Conservation (phyloP, 805 yeast species). For the Nakazawaea wickerhamii region DNA sequence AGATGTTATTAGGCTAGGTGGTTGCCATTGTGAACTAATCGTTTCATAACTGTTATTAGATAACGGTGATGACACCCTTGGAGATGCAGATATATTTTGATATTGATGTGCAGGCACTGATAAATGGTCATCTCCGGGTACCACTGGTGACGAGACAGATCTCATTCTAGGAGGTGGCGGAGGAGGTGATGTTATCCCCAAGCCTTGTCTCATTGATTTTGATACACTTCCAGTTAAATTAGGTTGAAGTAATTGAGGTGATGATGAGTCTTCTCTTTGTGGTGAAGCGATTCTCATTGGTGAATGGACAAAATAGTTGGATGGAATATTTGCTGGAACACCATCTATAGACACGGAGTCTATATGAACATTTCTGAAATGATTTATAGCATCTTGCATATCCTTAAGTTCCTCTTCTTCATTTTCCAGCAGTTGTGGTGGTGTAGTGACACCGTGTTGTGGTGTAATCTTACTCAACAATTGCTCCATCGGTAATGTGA, state of each 20-base stretch:
- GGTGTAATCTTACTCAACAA: constrained; percentile 40
- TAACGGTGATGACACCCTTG: constrained; percentile 14
- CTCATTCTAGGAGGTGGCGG: constrained; percentile 10
- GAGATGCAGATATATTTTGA: background rate
- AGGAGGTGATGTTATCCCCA: constrained; percentile 11
- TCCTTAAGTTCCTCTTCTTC: constrained; percentile 69
- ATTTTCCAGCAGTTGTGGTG: constrained; percentile 36
- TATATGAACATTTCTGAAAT: constrained; percentile 71
- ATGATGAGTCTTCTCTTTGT: constrained; percentile 6
- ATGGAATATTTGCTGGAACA: constrained; percentile 51
- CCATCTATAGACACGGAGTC: constrained; percentile 75
- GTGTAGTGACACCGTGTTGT: constrained; percentile 14
- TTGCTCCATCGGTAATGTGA: constrained; percentile 75
- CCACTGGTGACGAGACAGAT: constrained; percentile 8
- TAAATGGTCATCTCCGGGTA: constrained; percentile 1
- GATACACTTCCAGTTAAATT: constrained; percentile 53
- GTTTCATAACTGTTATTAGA: constrained; percentile 12
- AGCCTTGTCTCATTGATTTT: constrained; percentile 33
- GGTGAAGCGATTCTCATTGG: constrained; percentile 6
- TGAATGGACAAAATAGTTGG: constrained; percentile 22
- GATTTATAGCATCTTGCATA: constrained; percentile 68
- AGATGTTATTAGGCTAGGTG: background rate
- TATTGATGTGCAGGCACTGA: background rate
- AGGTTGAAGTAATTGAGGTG: constrained; percentile 36
- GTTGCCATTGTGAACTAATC: constrained; percentile 8